These are phyloP conservation scores for Prunus armeniaca DNA, from an alignment of 306 rosid genomes.

Conservation along the genomic window DNA sequence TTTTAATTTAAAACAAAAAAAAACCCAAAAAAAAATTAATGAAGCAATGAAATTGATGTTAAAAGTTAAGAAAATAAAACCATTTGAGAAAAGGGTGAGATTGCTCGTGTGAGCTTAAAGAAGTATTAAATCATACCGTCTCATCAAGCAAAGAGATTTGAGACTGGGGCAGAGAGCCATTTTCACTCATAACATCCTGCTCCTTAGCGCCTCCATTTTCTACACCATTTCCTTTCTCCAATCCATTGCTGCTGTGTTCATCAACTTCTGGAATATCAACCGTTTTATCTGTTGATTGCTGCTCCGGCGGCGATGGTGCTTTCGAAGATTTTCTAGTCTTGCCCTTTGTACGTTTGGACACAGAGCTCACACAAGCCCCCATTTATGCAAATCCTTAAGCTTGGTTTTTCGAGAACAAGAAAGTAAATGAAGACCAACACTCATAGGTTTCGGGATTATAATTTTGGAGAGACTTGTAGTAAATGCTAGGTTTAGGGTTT, in stretches of 20 bases:
- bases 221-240: not conserved
- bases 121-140: not conserved
- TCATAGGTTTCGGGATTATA: not conserved
- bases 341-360: not conserved
- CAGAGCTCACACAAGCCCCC: conserved; percentile 1
- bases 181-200: not conserved
- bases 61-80: no score
- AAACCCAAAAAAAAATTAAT: no score
- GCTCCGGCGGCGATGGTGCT: not conserved
- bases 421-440: not conserved
- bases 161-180: not conserved
- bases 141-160: not conserved
- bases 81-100: no score
- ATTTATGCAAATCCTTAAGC: not conserved
- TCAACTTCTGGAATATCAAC: not conserved
- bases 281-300: not conserved
- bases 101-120: no score
- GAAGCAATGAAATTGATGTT: no score
- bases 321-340: not conserved
- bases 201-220: not conserved
- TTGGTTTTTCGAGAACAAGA: not conserved
- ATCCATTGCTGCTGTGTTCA: not conserved
- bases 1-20: no score
- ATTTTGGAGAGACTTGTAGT: not conserved
- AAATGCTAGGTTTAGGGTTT: not conserved